Conservation (phyloP, 768 basidiomycete genomes). For the Leccinum variicolor region DNA sequence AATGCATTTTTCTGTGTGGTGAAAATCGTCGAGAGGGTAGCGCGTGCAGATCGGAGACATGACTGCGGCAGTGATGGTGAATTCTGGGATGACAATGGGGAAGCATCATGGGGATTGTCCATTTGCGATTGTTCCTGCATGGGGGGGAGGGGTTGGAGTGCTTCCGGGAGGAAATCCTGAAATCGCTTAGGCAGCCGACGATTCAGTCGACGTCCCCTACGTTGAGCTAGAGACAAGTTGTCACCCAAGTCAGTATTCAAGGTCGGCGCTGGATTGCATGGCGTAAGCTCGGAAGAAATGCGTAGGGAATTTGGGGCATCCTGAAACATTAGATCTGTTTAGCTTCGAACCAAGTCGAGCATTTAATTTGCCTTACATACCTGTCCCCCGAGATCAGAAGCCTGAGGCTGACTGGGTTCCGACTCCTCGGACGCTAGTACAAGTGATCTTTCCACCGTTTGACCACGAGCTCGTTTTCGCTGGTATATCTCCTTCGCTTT, state of each 20-base stretch:
- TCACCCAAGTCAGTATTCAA: neutral
- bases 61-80: neutral
- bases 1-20: neutral
- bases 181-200: neutral
- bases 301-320: neutral
- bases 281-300: neutral
- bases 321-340: neutral
- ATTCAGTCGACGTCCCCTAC: neutral
- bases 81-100: neutral
- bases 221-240: neutral
- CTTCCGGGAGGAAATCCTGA: neutral
- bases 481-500: neutral
- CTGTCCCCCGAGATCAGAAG: too few relatives aligned
- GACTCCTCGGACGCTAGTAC: neutral
- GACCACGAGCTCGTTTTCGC: neutral
- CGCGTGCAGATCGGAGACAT: neutral
- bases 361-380: neutral
- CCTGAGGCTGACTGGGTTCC: neutral
- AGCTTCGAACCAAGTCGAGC: neutral
- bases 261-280: neutral
- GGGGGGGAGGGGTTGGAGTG: neutral
- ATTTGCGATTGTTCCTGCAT: neutral
- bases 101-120: neutral
- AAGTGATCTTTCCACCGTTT: neutral
- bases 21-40: neutral